phyloP scores from a whole-genome alignment of 371 early-diverging fungal genomes.

The Rhizopus arrhizus region DNA sequence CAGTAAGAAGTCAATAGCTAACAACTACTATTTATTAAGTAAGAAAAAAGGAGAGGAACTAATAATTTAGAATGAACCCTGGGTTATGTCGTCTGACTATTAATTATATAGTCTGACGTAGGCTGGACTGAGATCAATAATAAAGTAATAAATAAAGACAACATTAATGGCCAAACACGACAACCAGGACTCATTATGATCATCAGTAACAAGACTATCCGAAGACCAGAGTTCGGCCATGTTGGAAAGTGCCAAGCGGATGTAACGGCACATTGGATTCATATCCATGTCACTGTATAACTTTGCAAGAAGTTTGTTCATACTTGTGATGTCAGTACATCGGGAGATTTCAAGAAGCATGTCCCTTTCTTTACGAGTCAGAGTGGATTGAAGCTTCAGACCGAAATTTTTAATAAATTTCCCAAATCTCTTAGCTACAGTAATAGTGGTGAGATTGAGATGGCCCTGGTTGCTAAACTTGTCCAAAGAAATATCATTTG shows the following conservation, averaged over 20 bases:
- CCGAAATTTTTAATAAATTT: slow-evolving; percentile 13
- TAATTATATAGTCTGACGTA: no score
- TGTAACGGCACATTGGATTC: slow-evolving; percentile 17
- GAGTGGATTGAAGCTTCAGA: slow-evolving; percentile 18
- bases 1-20: no score
- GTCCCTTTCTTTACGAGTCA: slow-evolving; percentile 15
- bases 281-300: slow-evolving; percentile 12
- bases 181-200: slow-evolving; percentile 15
- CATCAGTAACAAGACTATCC: slow-evolving; percentile 9
- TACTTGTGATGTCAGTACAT: slow-evolving; percentile 12
- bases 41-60: no score
- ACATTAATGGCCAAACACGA: no score
- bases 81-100: no score
- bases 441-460: slow-evolving; percentile 17
- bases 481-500: slow-evolving; percentile 15
- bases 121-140: no score
- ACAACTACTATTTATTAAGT: no score
- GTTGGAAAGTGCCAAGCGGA: slow-evolving; percentile 13
- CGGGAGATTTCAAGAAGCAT: slow-evolving; percentile 14
- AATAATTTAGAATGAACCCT: no score
- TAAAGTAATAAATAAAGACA: no score
- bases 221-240: slow-evolving; percentile 16
- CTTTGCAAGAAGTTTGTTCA: slow-evolving; percentile 13
- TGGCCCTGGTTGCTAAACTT: slow-evolving; percentile 17
- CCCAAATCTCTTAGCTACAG: slow-evolving; percentile 14